A percentile compares a stretch with the other conserved stretches of the same genome.
These are phyloP conservation scores for Millerozyma miso DNA, from an alignment of 805 yeast species.

Conservation along the genomic window DNA sequence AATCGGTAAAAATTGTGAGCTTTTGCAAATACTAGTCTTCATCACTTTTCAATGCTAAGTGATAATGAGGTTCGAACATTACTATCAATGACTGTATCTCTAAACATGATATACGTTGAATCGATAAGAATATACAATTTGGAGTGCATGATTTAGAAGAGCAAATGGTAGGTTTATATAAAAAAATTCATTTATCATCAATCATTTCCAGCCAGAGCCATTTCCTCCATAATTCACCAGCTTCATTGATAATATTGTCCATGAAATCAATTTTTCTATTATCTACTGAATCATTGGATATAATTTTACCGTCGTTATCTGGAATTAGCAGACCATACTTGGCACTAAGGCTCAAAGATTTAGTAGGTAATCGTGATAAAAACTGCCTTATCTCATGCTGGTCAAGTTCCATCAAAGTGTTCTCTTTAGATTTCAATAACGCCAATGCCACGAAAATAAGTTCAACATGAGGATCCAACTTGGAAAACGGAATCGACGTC, in stretches of 20 bases:
- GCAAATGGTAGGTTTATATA: too few species aligned
- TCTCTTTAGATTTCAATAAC: slow-evolving; percentile 73
- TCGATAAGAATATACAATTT: too few species aligned
- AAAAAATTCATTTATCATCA: slow-evolving; percentile 25
- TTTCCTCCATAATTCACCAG: slow-evolving; percentile 85
- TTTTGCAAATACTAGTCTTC: too few species aligned
- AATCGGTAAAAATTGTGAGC: too few species aligned
- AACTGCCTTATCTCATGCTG: slow-evolving; percentile 84
- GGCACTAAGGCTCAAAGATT: slow-evolving; percentile 30
- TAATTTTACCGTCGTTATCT: slow-evolving; percentile 12
- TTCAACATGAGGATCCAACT: slow-evolving; percentile 71
- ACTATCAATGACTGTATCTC: too few species aligned
- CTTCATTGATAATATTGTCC: slow-evolving; percentile 68
- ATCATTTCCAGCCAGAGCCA: slow-evolving; percentile 56
- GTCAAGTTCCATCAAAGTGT: slow-evolving; percentile 78
- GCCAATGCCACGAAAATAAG: slow-evolving; percentile 73
- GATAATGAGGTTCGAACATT: too few species aligned
- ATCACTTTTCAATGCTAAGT: too few species aligned
- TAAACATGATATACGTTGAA: too few species aligned
- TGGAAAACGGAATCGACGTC: slow-evolving; percentile 46
- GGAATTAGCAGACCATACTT: slow-evolving; percentile 31
- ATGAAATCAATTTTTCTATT: slow-evolving; percentile 55
- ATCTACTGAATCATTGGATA: slow-evolving; percentile 23
- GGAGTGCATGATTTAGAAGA: too few species aligned
- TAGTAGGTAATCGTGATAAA: slow-evolving; percentile 54